phyloP scores from a whole-genome alignment of 2,329 filamentous ascomycete genomes.

The Knufia petricola region DNA sequence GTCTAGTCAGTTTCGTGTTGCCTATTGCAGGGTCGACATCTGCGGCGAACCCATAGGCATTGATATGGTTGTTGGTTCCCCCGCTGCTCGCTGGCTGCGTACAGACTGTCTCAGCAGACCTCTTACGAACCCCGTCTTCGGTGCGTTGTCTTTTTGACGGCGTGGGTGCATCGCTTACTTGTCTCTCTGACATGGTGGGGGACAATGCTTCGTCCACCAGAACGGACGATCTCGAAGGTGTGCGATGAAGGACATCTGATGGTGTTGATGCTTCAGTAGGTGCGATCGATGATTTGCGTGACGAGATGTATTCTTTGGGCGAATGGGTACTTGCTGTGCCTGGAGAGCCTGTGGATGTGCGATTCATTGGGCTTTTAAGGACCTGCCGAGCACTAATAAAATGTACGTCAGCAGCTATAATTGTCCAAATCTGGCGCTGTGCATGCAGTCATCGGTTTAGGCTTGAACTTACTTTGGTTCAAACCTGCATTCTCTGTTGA shows the following conservation, averaged over 20 bases:
- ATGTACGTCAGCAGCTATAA: not conserved
- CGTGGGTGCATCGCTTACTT: not conserved
- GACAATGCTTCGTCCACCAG: not conserved
- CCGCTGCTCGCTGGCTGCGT: not conserved
- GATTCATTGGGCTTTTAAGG: slow-evolving; percentile 6
- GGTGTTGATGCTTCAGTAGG: slow-evolving; percentile 8
- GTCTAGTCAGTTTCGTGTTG: slow-evolving; percentile 40
- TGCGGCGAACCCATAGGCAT: slow-evolving; percentile 29
- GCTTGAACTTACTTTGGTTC: slow-evolving; percentile 57
- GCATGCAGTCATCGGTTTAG: not conserved
- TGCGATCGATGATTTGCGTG: slow-evolving; percentile 7
- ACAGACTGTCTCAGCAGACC: not conserved
- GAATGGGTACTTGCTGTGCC: slow-evolving; percentile 2
- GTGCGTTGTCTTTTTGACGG: slow-evolving; percentile 7
- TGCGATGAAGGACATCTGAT: slow-evolving; percentile 4
- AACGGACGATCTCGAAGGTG: not conserved
- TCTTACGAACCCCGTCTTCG: not conserved
- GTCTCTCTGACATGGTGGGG: slow-evolving; percentile 5
- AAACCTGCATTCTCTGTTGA: slow-evolving; percentile 73
- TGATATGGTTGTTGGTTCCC: not conserved
- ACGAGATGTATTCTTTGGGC: slow-evolving; percentile 3
- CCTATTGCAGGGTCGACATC: slow-evolving; percentile 45
- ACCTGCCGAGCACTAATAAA: slow-evolving; percentile 6
- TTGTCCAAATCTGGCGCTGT: not conserved
- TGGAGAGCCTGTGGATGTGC: slow-evolving; percentile 1